These are phyloP conservation scores for Luzula sylvatica DNA, from an alignment of 176 grass and related monocot genomes.

Conservation along the genomic window DNA sequence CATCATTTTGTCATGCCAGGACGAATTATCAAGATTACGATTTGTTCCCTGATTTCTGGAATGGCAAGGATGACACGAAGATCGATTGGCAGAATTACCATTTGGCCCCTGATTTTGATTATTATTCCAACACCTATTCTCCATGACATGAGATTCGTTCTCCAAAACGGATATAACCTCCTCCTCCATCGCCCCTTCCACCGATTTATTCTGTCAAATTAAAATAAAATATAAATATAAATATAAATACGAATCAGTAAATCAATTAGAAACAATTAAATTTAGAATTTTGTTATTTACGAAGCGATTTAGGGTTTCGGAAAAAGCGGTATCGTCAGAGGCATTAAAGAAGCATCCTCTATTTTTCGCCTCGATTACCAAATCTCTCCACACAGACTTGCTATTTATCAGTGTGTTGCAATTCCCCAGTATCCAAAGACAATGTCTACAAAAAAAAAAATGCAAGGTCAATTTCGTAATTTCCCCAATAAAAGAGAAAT, in stretches of 20 bases:
- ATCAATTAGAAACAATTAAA: not conserved
- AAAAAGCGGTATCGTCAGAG: constrained; percentile 24
- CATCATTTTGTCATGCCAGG: no score
- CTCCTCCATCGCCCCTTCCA: not conserved
- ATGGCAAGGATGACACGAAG: not conserved
- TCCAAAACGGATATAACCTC: not conserved
- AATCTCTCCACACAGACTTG: constrained; percentile 37
- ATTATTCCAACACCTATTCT: no score
- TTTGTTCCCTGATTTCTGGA: not conserved
- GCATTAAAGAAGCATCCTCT: constrained; percentile 32
- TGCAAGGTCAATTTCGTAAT: not conserved
- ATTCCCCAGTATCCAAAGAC: constrained; percentile 50
- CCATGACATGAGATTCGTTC: no score
- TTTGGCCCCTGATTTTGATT: not conserved
- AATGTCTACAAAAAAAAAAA: constrained; percentile 32
- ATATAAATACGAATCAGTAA: not conserved
- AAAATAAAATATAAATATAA: not conserved
- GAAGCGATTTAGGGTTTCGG: constrained; percentile 8
- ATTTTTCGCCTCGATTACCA: constrained; percentile 38
- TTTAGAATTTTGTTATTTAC: not conserved
- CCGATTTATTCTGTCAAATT: not conserved
- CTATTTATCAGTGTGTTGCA: constrained; percentile 25
- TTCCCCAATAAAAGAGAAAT: not conserved
- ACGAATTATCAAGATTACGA: no score
- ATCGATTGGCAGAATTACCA: not conserved